These are phyloP conservation scores for Panaeolus papilionaceus DNA, from an alignment of 768 basidiomycete genomes.

Conservation along the genomic window DNA sequence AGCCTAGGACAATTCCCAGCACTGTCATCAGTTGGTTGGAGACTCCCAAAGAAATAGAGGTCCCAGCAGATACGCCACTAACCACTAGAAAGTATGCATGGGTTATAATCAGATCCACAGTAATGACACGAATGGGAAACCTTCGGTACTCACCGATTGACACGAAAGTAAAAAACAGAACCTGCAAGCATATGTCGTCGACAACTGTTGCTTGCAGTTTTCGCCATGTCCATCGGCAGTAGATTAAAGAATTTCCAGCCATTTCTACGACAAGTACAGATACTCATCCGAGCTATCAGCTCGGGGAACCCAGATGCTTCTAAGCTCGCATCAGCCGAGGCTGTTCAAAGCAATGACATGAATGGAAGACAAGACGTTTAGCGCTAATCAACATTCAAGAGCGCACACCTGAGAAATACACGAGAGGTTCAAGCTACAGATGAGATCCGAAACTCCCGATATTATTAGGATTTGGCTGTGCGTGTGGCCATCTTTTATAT, in stretches of 20 bases:
- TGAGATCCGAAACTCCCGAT: too few relatives aligned
- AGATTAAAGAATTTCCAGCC: slow-evolving; percentile 46
- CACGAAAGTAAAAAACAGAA: slow-evolving; percentile 62
- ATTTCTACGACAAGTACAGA: too few relatives aligned
- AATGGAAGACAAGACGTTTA: too few relatives aligned
- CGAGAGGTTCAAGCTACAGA: too few relatives aligned
- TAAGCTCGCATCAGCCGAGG: too few relatives aligned
- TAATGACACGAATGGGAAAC: slow-evolving; percentile 87
- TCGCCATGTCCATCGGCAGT: slow-evolving; percentile 51
- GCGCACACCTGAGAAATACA: too few relatives aligned
- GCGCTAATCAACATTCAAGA: too few relatives aligned
- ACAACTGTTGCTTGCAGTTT: slow-evolving; percentile 61
- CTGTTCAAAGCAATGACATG: too few relatives aligned
- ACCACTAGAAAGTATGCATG: slow-evolving; percentile 52
- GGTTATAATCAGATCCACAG: slow-evolving; percentile 61
- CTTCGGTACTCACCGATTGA: slow-evolving; percentile 52
- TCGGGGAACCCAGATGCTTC: too few relatives aligned
- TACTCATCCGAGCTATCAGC: too few relatives aligned
- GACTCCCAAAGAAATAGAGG: slow-evolving; percentile 52
- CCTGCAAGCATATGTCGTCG: slow-evolving; percentile 69
- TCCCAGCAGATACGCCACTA: slow-evolving; percentile 54
- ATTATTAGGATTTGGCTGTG: too few relatives aligned
- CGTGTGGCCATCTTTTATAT: too few relatives aligned
- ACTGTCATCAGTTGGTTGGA: slow-evolving; percentile 67
- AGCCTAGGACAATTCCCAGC: slow-evolving; percentile 74